These are phyloP conservation scores for Tylopilus balloui DNA, from an alignment of 768 basidiomycete species.

Conservation along the genomic window DNA sequence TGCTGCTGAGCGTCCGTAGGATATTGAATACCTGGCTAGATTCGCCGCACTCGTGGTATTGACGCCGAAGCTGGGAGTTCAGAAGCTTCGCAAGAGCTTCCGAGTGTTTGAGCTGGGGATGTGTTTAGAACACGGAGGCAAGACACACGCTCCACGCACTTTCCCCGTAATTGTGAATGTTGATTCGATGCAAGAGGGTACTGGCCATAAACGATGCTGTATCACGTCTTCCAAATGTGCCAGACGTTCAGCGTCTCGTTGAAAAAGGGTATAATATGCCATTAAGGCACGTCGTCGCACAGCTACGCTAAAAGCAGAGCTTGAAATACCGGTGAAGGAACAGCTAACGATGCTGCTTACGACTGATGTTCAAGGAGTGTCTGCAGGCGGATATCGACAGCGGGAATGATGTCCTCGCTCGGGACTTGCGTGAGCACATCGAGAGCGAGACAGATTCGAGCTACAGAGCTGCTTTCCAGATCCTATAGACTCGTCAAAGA, in stretches of 20 bases:
- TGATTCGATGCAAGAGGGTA: constrained; percentile 9
- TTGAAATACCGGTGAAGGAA: constrained; percentile 2
- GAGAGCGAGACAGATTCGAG: constrained; percentile 67
- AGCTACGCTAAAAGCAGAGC: constrained; percentile 38
- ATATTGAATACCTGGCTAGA: constrained; percentile 6
- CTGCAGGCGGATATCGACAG: constrained; percentile 61
- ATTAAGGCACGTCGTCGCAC: constrained; percentile 61
- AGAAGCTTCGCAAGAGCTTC: constrained; percentile 19
- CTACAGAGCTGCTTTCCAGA: constrained; percentile 51
- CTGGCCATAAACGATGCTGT: constrained; percentile 8
- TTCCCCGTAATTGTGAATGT: constrained; percentile 17
- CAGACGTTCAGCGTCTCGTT: constrained; percentile 43
- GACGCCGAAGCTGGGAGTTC: constrained; percentile 20
- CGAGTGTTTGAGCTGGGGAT: constrained; percentile 22
- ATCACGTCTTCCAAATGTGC: constrained; percentile 33
- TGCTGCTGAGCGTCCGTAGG: constrained; percentile 22
- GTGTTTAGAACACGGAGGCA: constrained; percentile 3
- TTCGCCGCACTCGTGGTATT: constrained; percentile 9
- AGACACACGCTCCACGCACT: constrained; percentile 12
- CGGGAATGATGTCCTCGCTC: constrained; percentile 68
- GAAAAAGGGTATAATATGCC: constrained; percentile 52
- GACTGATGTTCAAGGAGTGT: constrained; percentile 67
- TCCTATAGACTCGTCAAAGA: constrained; percentile 46
- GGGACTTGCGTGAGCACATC: constrained; percentile 61
- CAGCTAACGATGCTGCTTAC: constrained; percentile 52